These are phyloP conservation scores for Ananas comosus DNA, from an alignment of 176 grass and related monocot genomes.

Conservation along the genomic window DNA sequence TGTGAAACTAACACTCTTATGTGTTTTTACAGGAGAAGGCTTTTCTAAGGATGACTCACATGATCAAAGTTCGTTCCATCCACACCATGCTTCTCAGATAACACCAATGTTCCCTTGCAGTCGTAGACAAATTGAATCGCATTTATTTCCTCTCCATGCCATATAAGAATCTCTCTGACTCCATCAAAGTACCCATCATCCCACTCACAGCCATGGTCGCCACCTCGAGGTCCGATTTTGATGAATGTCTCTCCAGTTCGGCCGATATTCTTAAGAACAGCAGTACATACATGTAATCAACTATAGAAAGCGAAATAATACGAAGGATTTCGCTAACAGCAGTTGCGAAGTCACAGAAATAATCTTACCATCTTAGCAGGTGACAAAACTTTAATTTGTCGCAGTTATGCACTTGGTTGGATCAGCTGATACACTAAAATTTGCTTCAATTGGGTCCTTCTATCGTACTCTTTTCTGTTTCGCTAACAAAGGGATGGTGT, in stretches of 20 bases:
- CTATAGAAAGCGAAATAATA: no score
- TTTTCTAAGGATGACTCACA: neutral
- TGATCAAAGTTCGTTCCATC: neutral
- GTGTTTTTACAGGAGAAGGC: neutral
- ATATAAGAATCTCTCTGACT: neutral
- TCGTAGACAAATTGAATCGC: neutral
- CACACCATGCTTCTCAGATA: neutral
- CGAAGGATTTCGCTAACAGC: no score
- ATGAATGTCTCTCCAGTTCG: neutral
- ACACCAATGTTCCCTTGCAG: neutral
- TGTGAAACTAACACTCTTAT: neutral
- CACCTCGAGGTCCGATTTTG: neutral
- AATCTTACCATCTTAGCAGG: no score
- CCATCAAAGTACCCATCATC: neutral
- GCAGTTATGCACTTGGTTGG: no score
- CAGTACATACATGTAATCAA: no score
- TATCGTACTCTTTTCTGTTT: no score
- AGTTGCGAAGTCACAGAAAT: no score
- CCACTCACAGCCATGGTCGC: neutral
- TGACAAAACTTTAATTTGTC: no score
- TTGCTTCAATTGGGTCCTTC: no score
- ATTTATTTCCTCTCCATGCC: neutral
- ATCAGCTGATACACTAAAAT: no score
- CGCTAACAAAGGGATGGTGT: no score
- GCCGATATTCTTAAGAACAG: neutral